Percentiles rank a stretch among this genome's conserved stretches.
Evolutionary conservation across 78 protist species (phyloP).

Genomic region (Polysphondylium violaceum): DNA sequence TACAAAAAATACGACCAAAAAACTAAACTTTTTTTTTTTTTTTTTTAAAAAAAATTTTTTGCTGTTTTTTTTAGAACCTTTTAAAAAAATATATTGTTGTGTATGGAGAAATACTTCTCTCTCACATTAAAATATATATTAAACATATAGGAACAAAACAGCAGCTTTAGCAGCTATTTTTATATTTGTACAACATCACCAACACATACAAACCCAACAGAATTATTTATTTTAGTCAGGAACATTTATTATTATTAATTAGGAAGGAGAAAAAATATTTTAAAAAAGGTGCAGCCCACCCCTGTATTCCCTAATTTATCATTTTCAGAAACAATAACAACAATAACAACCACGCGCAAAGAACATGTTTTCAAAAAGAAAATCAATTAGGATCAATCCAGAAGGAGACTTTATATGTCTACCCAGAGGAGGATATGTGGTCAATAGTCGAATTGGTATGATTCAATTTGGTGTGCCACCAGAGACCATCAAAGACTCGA

Average conservation of each 20-base stretch:
- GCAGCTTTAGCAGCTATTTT: neutral
- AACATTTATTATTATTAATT: neutral
- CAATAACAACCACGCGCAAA: neutral
- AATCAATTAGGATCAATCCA: slow-evolving; percentile 41
- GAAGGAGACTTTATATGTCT: slow-evolving; percentile 26
- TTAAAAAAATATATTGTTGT: neutral
- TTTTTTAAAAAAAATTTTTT: neutral
- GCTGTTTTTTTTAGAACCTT: neutral
- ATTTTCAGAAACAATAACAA: neutral
- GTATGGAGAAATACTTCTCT: neutral
- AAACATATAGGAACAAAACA: neutral
- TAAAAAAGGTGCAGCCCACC: neutral
- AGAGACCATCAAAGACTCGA: slow-evolving; percentile 89
- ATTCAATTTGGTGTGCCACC: slow-evolving; percentile 90
- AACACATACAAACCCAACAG: neutral
- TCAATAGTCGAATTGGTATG: slow-evolving; percentile 50
- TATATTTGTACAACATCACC: neutral
- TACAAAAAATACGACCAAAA: neutral
- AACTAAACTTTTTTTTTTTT: neutral
- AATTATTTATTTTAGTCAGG: neutral
- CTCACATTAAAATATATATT: neutral
- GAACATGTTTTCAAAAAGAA: slow-evolving; percentile 45
- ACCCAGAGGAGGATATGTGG: slow-evolving; percentile 77
- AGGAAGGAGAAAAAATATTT: neutral
- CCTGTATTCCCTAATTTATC: too few relatives aligned